Conservation (phyloP, 257 asterid species). For the Echium plantagineum region DNA sequence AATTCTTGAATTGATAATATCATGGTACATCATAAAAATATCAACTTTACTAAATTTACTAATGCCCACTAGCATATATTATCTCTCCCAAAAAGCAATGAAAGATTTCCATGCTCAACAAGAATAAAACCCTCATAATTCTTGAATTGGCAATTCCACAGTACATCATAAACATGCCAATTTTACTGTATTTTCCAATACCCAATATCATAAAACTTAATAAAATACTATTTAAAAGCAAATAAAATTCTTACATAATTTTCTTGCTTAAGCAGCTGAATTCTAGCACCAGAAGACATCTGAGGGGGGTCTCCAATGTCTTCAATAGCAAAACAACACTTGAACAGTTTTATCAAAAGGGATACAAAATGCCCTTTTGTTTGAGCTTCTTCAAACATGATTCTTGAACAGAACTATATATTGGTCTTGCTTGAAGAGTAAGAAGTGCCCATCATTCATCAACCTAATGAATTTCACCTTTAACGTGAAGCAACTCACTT, state of each 20-base stretch:
- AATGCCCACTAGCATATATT: no score
- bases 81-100: no score
- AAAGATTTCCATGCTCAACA: no score
- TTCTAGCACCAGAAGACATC: slow-evolving; percentile 5
- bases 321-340: background rate
- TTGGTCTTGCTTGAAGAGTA: no score
- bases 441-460: no score
- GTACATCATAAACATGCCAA: background rate
- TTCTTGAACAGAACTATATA: background rate
- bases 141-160: no score
- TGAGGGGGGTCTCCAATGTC: background rate
- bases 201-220: background rate
- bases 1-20: no score
- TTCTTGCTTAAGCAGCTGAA: slow-evolving; percentile 15
- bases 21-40: no score
- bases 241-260: slow-evolving; percentile 11
- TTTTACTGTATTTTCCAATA: background rate
- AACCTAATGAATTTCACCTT: background rate
- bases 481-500: background rate
- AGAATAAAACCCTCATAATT: no score
- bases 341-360: background rate
- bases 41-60: no score
- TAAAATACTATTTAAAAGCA: background rate
- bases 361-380: background rate
- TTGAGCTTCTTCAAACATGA: background rate